These are phyloP conservation scores for Phytophthora idaei DNA, from an alignment of 352 stramenopile genomes.

Conservation along the genomic window DNA sequence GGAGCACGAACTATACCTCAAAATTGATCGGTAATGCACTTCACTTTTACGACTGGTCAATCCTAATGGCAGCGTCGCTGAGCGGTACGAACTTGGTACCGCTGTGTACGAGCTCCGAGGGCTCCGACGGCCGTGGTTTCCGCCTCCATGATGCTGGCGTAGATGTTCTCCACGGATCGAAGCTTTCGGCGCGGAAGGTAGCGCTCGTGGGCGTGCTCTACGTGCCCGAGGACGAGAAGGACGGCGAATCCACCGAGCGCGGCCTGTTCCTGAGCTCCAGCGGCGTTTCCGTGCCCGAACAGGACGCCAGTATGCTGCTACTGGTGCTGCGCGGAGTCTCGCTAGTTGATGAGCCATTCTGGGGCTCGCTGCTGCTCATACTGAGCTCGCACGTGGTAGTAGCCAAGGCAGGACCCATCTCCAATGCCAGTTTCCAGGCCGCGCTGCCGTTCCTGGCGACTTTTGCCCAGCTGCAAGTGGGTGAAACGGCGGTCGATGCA, in stretches of 20 bases:
- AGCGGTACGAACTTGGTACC: slow-evolving; percentile 47
- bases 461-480: slow-evolving; percentile 57
- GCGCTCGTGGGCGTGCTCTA: slow-evolving; percentile 65
- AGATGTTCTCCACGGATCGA: slow-evolving; percentile 54
- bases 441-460: slow-evolving; percentile 54
- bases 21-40: background rate
- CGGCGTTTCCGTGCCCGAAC: slow-evolving; percentile 47
- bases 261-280: slow-evolving; percentile 62
- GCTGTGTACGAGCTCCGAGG: slow-evolving; percentile 54
- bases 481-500: slow-evolving; percentile 15
- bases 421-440: slow-evolving; percentile 42
- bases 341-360: slow-evolving; percentile 55
- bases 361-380: slow-evolving; percentile 65
- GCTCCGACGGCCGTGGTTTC: slow-evolving; percentile 33
- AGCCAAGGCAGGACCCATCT: slow-evolving; percentile 42
- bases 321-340: slow-evolving; percentile 61
- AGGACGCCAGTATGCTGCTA: slow-evolving; percentile 57
- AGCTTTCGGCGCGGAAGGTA: slow-evolving; percentile 54
- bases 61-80: slow-evolving; percentile 3
- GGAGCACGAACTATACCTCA: too few species aligned
- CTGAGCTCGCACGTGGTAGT: slow-evolving; percentile 68
- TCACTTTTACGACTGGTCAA: slow-evolving; percentile 1
- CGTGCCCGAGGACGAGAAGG: slow-evolving; percentile 24
- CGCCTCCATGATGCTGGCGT: slow-evolving; percentile 51
- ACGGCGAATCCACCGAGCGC: slow-evolving; percentile 27